phyloP scores from a whole-genome alignment of 2,329 filamentous ascomycete species.

The Verticillium nubilum region DNA sequence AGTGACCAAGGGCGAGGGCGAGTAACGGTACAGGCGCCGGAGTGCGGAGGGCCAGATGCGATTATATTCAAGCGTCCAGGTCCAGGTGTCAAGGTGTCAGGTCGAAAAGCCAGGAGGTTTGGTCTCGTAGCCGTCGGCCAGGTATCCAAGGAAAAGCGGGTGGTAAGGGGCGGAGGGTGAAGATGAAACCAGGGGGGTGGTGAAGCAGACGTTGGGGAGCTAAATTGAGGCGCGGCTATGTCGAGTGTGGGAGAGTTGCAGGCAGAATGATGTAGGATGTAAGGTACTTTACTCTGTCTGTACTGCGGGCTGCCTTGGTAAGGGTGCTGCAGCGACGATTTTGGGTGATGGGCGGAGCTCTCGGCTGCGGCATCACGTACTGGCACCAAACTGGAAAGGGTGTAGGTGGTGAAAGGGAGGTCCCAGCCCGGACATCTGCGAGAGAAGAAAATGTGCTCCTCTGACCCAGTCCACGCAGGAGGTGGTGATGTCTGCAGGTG shows the following conservation, averaged over 20 bases:
- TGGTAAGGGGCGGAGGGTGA: background rate
- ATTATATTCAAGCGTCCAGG: no score
- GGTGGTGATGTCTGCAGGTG: background rate
- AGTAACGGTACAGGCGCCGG: background rate
- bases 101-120: background rate
- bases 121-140: background rate
- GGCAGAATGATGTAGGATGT: background rate
- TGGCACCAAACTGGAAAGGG: background rate
- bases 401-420: background rate
- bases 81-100: background rate
- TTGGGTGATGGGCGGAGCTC: background rate
- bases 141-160: slow-evolving; percentile 1
- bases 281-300: background rate
- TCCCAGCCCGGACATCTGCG: background rate
- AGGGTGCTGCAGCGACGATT: background rate
- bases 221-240: background rate
- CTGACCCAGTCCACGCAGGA: background rate
- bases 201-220: slow-evolving; percentile 4
- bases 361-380: background rate
- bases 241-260: background rate
- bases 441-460: background rate
- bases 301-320: background rate
- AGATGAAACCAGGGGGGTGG: slow-evolving; percentile 1
- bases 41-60: background rate
- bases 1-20: background rate